Base-by-base conservation (phyloP, 2,329 filamentous ascomycete genomes). In the Ophiostoma fasciatum region DNA sequence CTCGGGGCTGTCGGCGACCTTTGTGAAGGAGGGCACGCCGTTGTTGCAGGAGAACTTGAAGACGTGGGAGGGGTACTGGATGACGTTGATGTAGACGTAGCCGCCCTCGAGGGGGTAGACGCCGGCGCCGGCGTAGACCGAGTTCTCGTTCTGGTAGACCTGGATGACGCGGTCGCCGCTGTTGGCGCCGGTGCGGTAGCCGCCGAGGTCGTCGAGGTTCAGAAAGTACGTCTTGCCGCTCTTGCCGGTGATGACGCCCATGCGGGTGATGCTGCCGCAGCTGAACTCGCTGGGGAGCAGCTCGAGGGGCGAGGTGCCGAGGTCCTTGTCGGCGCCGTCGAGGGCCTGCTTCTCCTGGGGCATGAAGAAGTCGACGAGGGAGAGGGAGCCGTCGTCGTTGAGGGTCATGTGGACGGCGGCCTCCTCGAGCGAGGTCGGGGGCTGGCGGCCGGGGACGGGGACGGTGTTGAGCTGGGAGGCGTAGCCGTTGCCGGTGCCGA, bases 11-110 rank as follows among this genome's bases (percentile, higher is more conserved):
- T 65, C 60, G 4, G 63, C 64, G 1, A 71, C 62, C 45, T 68
- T 65, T 17, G 65, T 62, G 35, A 75, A 73, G 3, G 60, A 58
- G 1, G 69, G 63, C 9, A 64, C 57, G 4, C 68, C 68, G 17
- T 53, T 52, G 41, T 59, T 54, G 47, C 66, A 72, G 3, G 63
- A 61, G 47, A 74, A 74, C 43, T 72, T 68, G 58, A 72, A 74
- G 14, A 71, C 53, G 13, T 59, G 57, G 41, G 69, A 61, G 12
- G 63, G 59, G 44, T 65, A 66, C 44, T 65, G 60, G 36, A 73
- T 70, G 5, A 71, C 56, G 38, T 59, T 63, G 46, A 64, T 59
- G 48, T 65, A 66, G 35, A 67, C 54, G 43, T 65, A 66, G 14
- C 63, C 62, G 12, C 60, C 62, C 26, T 59, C 59, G 1, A 59